Percentiles rank a stretch among this genome's conserved stretches.
Evolutionary conservation across 2,329 filamentous ascomycete species (phyloP).

Genomic region (Paecilomyces sp.): DNA sequence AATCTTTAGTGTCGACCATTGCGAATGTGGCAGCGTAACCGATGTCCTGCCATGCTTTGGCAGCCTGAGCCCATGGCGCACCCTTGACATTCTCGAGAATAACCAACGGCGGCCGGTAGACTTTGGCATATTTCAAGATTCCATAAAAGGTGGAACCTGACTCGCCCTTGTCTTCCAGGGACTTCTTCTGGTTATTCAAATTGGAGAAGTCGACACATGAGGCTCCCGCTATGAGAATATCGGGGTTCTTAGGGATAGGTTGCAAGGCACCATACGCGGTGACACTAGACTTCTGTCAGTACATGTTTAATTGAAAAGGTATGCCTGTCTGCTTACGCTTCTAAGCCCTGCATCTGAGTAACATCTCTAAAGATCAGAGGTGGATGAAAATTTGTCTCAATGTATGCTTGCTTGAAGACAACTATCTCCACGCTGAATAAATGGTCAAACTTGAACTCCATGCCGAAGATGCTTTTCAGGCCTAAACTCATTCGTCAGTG

Average conservation of each 20-base stretch:
- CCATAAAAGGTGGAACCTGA: constrained; percentile 59
- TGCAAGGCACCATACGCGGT: constrained; percentile 60
- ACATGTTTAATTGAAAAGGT: constrained; percentile 4
- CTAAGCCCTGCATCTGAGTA: constrained; percentile 43
- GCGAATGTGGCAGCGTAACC: constrained; percentile 49
- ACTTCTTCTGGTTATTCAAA: constrained; percentile 53
- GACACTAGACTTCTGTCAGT: constrained; percentile 36
- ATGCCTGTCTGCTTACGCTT: constrained; percentile 41
- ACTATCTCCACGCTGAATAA: constrained; percentile 59
- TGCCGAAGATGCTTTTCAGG: constrained; percentile 22
- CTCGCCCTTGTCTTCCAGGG: constrained; percentile 51
- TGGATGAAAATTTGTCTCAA: constrained; percentile 52
- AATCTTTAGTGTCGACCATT: constrained; percentile 61
- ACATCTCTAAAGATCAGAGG: constrained; percentile 53
- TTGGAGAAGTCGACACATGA: constrained; percentile 69
- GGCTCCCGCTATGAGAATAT: constrained; percentile 65
- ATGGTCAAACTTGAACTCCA: constrained; percentile 44
- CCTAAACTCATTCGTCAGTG: not conserved
- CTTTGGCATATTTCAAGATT: constrained; percentile 50
- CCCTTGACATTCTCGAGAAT: constrained; percentile 64
- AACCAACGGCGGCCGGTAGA: constrained; percentile 54
- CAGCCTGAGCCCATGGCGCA: constrained; percentile 53
- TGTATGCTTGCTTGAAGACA: constrained; percentile 57
- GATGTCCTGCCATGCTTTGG: constrained; percentile 38
- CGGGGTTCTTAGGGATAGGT: constrained; percentile 49